Evolutionary conservation across 805 yeast species (phyloP), one percentile per base, ranked within the genome.

Genomic region (Wickerhamomyces strasburgensis): DNA sequence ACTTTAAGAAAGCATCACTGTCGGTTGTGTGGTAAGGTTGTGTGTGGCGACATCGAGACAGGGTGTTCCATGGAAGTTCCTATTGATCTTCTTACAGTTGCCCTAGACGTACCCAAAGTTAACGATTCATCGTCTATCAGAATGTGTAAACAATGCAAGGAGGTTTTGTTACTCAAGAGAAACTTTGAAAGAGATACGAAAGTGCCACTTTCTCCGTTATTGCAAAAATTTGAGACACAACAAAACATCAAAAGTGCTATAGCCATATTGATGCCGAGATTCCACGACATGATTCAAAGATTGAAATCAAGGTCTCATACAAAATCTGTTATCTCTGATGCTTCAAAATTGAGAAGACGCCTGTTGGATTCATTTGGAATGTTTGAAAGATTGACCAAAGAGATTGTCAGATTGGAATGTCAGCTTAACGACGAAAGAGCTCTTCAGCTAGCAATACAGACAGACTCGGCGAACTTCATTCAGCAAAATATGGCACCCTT

Each of bases 1-100:
- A 54, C 76, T 0, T 48, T 73, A 17, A 64, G 97, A 34, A 85
- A 82, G 46, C 98, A 93, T 56, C 98, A 90, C 57, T 93, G 98
- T 58, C 65, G 98, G 26, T 58, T 88, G 18, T 90, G 98, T 64
- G 98, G 98, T 0, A 53, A 60, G 19, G 75, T 84, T 2, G 85
- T 87, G 0, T 90, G 97, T 61, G 94, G 82, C 18, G 80, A 79
- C 46, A 48, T 57, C 35, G 61, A 42, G 33, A 71, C 66, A 7
- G 79, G 65, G 11, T 90, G 98, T 56, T 87, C 96, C 0, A 75
- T 78, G 54, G 75, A 77, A 38, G 80, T 86, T 0, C 85, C 85
- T 0, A 48, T 80, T 2, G 55, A 34, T 15, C 40, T 41, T 7
- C 40, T 63, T 19, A 29, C 48, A 14, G 37, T 26, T 5, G 14